Evolutionary conservation across 2,329 filamentous ascomycete species (phyloP).

Genomic region (Plenodomus biglobosus): DNA sequence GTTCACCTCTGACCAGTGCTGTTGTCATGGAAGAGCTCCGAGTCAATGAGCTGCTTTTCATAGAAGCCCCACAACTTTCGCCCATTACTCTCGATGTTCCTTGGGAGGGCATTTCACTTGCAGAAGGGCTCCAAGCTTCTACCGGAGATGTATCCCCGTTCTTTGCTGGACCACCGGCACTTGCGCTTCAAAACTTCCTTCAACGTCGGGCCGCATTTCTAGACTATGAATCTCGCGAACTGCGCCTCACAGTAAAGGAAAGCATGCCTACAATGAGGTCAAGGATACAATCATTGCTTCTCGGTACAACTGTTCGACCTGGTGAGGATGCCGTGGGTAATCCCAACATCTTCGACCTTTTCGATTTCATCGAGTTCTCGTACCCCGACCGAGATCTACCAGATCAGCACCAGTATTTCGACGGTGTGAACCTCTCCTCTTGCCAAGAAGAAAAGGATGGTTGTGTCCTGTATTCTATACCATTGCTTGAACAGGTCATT

Average conservation of each 20-base stretch:
- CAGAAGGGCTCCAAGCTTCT: slow-evolving; percentile 42
- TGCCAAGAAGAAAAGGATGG: slow-evolving; percentile 62
- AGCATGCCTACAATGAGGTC: slow-evolving; percentile 59
- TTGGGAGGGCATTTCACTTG: slow-evolving; percentile 71
- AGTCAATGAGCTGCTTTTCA: slow-evolving; percentile 75
- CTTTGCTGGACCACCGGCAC: slow-evolving; percentile 66
- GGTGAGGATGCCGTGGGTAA: slow-evolving; percentile 67
- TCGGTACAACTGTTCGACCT: slow-evolving; percentile 70
- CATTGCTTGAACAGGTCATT: slow-evolving; percentile 73
- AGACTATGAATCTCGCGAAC: slow-evolving; percentile 82
- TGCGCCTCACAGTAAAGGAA: slow-evolving; percentile 73
- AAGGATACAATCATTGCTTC: slow-evolving; percentile 62
- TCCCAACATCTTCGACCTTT: slow-evolving; percentile 83
- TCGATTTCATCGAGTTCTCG: slow-evolving; percentile 80
- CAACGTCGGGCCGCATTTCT: slow-evolving; percentile 73
- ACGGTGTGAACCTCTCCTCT: slow-evolving; percentile 66
- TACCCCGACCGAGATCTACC: slow-evolving; percentile 51
- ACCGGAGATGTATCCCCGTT: slow-evolving; percentile 57
- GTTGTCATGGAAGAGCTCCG: slow-evolving; percentile 79
- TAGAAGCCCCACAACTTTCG: slow-evolving; percentile 70
- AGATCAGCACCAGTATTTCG: slow-evolving; percentile 62
- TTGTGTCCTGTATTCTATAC: slow-evolving; percentile 65
- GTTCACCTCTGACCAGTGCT: slow-evolving; percentile 72
- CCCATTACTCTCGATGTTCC: slow-evolving; percentile 67
- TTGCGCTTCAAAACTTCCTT: slow-evolving; percentile 75